phyloP scores from a whole-genome alignment of 352 stramenopile genomes.

The Elongisporangium undulatum region DNA sequence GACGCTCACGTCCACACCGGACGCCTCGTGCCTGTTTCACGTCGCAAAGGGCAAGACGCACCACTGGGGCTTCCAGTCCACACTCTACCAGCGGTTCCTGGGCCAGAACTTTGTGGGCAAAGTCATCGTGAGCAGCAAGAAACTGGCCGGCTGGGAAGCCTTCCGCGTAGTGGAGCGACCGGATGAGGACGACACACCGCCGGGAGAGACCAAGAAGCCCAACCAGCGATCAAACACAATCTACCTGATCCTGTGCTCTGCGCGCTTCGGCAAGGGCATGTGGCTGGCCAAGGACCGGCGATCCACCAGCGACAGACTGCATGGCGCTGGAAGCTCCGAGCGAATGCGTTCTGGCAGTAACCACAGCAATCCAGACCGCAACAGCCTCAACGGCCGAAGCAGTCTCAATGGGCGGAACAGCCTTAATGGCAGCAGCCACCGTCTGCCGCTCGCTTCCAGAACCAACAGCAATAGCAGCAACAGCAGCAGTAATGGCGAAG shows the following conservation, averaged over 20 bases:
- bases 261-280: conserved; percentile 80
- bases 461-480: conserved; percentile 6
- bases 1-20: conserved; percentile 51
- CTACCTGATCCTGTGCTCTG: conserved; percentile 72
- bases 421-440: conserved; percentile 7
- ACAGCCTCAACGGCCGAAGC: conserved; percentile 10
- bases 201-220: conserved; percentile 4
- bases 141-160: conserved; percentile 63
- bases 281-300: conserved; percentile 53
- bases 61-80: conserved; percentile 78
- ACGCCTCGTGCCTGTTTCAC: conserved; percentile 71
- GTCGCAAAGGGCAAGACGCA: conserved; percentile 68
- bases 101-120: conserved; percentile 74
- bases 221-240: conserved; percentile 20
- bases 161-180: conserved; percentile 64
- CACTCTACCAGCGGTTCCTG: conserved; percentile 53
- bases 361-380: neutral
- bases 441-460: neutral
- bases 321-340: neutral
- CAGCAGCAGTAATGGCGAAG: conserved; percentile 9
- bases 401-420: neutral
- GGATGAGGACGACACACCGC: conserved; percentile 13
- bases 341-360: conserved; percentile 3
- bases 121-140: conserved; percentile 55
- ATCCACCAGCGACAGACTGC: conserved; percentile 7